phyloP scores from a whole-genome alignment of 208 protist genomes.

The Trypanosomatidae sp. region DNA sequence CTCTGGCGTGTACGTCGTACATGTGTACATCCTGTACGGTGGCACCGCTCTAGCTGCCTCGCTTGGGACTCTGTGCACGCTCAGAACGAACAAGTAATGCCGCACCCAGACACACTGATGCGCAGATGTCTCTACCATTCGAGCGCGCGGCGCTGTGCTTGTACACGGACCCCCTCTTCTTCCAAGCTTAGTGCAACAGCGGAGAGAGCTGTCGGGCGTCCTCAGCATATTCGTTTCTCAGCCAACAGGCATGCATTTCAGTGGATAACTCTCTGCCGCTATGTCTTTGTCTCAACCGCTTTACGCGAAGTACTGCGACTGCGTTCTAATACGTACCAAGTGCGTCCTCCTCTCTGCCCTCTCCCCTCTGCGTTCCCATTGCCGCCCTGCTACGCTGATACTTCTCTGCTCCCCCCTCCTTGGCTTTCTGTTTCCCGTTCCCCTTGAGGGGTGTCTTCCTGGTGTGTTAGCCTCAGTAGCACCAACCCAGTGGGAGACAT shows the following conservation, averaged over 20 bases:
- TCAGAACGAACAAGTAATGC: not conserved
- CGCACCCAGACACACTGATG: not conserved
- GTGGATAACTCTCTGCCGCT: not conserved
- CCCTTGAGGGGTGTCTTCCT: too few relatives aligned
- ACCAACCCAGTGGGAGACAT: too few relatives aligned
- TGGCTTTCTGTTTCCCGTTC: too few relatives aligned
- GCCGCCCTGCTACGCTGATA: too few relatives aligned
- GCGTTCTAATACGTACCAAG: too few relatives aligned
- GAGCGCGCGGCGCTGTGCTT: not conserved
- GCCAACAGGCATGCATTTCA: not conserved
- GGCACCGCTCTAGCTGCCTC: not conserved
- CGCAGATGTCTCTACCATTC: not conserved
- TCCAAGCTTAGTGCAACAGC: not conserved
- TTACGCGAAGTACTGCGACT: too few relatives aligned
- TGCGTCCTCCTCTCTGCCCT: too few relatives aligned
- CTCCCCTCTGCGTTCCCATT: too few relatives aligned
- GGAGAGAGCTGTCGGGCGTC: not conserved
- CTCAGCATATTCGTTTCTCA: not conserved
- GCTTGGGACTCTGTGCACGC: not conserved
- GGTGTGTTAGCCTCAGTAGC: too few relatives aligned
- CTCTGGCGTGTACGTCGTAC: not conserved
- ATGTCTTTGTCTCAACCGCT: not conserved
- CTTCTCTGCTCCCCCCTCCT: too few relatives aligned
- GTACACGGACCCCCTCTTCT: not conserved
- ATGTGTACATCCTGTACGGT: not conserved